Evolutionary conservation across 1,284 basidiomycete genomes (phyloP), one percentile per base, ranked within the genome.

Genomic region (Fomitopsis pinicola): DNA sequence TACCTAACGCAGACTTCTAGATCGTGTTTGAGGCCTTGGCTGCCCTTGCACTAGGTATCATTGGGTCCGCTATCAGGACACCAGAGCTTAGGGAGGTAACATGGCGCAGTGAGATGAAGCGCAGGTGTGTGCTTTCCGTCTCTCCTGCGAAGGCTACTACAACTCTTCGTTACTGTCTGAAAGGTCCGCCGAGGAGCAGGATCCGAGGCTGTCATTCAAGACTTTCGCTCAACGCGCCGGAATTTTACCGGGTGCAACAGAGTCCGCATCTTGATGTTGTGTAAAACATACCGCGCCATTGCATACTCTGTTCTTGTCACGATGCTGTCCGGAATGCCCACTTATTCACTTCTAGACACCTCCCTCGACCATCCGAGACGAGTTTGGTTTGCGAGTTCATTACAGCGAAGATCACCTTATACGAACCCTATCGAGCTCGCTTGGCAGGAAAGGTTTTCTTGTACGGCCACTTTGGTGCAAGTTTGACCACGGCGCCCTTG

Each of bases 101-200:
- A 38, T 95, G 92, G 92, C 84, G 91, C n/a, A 92, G 89, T 69
- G 92, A 95, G 75, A 94, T 94, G 92, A 84, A 83, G 69, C 88
- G 84, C 72, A 82, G 88, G 92, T 92, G 68, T 62, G 75, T 67
- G 36, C 42, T 26, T n/a, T 36, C 58, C 35, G 26, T 4, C 35
- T 10, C 17, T 28, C 4, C 1, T 17, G 19, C 40, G 5, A 30
- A 26, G 38, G 36, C 12, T 2, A 35, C 22, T 17, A 58, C 10
- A 30, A 26, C n/a, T 50, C 38, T 58, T 14, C 5, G 52, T 15
- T n/a, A 30, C 40, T 19, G 26, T 54, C 30, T 10, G 30, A 17
- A 67, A 91, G 91, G 66, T 82, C 86, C 63, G 87, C 92, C 59
- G 92, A 93, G 70, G 88, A 91, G 64, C 88, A 92, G 81, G 87